Evolutionary conservation across 2,329 filamentous ascomycete genomes (phyloP).

Genomic region (Rutstroemia sp.): DNA sequence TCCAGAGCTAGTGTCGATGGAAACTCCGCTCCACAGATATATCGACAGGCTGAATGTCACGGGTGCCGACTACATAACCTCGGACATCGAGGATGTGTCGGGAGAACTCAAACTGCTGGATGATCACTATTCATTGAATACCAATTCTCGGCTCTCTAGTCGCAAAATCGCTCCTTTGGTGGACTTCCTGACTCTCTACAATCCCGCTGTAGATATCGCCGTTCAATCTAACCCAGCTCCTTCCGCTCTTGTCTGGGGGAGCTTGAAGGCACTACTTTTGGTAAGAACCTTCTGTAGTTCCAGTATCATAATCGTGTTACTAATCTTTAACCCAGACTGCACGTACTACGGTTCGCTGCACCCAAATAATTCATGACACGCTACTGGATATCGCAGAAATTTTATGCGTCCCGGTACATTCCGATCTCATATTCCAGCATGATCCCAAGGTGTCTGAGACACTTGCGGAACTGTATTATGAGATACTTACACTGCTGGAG

Average conservation of each 20-base stretch:
- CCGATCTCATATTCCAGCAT: conserved; percentile 1
- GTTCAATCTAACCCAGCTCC: conserved; percentile 3
- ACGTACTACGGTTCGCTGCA: background rate
- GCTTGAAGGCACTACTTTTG: background rate
- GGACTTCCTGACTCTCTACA: conserved; percentile 4
- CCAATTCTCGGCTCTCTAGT: background rate
- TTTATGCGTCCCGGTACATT: background rate
- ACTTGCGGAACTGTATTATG: conserved; percentile 4
- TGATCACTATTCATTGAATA: conserved; percentile 1
- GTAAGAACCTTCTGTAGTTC: background rate
- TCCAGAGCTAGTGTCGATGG: background rate
- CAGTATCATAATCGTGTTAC: background rate
- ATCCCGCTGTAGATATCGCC: conserved; percentile 2
- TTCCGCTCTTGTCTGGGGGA: conserved; percentile 3
- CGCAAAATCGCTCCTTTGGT: conserved; percentile 2
- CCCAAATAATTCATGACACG: background rate
- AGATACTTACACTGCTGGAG: background rate
- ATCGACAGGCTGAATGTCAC: background rate
- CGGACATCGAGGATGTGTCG: conserved; percentile 5
- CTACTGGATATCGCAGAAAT: background rate
- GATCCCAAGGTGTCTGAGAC: background rate
- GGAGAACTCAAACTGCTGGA: conserved; percentile 3
- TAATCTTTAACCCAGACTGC: background rate
- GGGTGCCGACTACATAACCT: background rate
- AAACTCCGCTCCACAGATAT: background rate